phyloP scores from a whole-genome alignment of 2,329 filamentous ascomycete genomes.

The Fusarium cicatricum region DNA sequence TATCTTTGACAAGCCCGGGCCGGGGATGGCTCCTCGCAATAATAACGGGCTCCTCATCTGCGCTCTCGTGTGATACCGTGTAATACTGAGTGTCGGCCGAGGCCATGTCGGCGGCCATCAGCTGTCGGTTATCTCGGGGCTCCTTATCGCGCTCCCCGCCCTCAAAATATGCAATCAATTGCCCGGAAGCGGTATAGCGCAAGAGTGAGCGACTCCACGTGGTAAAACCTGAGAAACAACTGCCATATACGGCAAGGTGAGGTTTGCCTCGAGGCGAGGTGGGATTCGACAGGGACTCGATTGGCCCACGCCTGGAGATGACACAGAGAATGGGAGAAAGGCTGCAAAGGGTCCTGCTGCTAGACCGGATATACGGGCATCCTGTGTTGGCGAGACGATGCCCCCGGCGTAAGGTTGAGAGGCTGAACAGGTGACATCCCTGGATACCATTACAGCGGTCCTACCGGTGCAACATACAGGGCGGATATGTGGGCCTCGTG shows the following conservation, averaged over 20 bases:
- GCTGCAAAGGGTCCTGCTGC: too few relatives aligned
- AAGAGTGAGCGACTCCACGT: not conserved
- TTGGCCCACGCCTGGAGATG: slow-evolving; percentile 1
- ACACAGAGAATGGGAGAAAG: not conserved
- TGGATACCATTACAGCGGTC: not conserved
- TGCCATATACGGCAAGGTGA: slow-evolving; percentile 23
- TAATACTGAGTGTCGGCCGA: too few relatives aligned
- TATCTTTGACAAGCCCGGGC: slow-evolving; percentile 16
- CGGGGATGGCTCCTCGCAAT: too few relatives aligned
- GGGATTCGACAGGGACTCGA: not conserved
- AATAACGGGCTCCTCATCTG: too few relatives aligned
- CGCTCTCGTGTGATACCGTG: too few relatives aligned
- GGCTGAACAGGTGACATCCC: too few relatives aligned
- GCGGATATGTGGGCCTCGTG: slow-evolving; percentile 17
- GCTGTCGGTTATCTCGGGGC: slow-evolving; percentile 32
- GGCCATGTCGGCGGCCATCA: too few relatives aligned
- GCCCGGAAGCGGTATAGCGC: slow-evolving; percentile 28
- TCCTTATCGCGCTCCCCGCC: slow-evolving; percentile 27
- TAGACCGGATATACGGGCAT: too few relatives aligned
- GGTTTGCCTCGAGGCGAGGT: slow-evolving; percentile 6
- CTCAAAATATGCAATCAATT: slow-evolving; percentile 34
- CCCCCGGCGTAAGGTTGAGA: too few relatives aligned
- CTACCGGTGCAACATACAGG: too few relatives aligned
- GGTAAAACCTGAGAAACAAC: slow-evolving; percentile 32
- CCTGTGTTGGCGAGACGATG: too few relatives aligned